Percentiles rank a stretch among this genome's conserved stretches.
Evolutionary conservation across 495 filamentous ascomycete species (phyloP).

Genomic region (Staphylotrichum tortipilum): DNA sequence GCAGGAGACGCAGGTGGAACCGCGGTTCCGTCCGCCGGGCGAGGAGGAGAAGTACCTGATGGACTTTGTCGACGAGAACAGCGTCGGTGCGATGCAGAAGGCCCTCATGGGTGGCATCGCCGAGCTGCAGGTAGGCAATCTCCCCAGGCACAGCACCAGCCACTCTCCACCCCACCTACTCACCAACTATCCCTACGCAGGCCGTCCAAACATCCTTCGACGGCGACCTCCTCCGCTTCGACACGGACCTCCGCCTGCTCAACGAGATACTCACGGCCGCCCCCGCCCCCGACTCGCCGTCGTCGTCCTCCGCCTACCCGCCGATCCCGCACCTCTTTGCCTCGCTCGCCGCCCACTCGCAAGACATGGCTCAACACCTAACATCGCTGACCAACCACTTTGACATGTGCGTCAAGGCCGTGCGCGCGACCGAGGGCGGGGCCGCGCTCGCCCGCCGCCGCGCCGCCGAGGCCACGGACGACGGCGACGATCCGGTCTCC

Average conservation of each 20-base stretch:
- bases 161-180: not conserved
- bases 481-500: conserved; percentile 52
- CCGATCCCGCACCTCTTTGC: conserved; percentile 61
- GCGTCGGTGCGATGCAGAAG: conserved; percentile 59
- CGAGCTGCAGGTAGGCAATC: conserved; percentile 40
- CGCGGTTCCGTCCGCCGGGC: conserved; percentile 58
- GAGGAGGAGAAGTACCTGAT: conserved; percentile 64
- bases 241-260: conserved; percentile 47
- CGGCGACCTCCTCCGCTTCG: conserved; percentile 54
- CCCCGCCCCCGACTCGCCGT: conserved; percentile 26
- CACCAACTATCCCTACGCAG: conserved; percentile 16
- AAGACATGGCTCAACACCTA: conserved; percentile 73
- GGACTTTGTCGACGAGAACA: conserved; percentile 83
- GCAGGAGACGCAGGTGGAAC: conserved; percentile 62
- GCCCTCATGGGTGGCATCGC: conserved; percentile 59
- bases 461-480: conserved; percentile 43
- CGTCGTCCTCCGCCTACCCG: conserved; percentile 34
- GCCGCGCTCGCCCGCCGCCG: conserved; percentile 56
- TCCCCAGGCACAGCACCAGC: not conserved
- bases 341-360: conserved; percentile 66
- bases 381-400: conserved; percentile 84
- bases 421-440: conserved; percentile 88
- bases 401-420: conserved; percentile 85
- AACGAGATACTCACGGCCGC: conserved; percentile 30
- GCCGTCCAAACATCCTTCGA: conserved; percentile 52